Conservation (phyloP, 2,329 filamentous ascomycete genomes). For the Neocatenulostroma microsporum region DNA sequence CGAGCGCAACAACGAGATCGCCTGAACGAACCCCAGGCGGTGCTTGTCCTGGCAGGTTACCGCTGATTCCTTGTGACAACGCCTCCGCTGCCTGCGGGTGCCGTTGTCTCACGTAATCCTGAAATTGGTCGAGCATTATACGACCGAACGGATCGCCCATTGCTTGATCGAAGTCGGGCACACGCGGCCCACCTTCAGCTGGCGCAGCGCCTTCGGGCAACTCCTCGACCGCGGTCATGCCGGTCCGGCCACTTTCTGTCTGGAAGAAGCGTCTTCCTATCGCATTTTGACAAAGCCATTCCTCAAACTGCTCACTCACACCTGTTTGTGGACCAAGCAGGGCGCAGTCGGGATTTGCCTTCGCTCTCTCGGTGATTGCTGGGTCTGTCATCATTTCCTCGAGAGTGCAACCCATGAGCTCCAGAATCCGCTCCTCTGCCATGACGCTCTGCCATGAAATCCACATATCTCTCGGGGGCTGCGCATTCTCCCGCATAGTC, state of each 20-base stretch:
- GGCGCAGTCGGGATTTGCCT: neutral
- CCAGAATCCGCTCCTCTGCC: slow-evolving; percentile 6
- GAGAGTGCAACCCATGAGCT: slow-evolving; percentile 4
- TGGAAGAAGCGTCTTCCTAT: slow-evolving; percentile 6
- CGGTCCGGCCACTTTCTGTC: neutral
- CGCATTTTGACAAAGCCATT: slow-evolving; percentile 2
- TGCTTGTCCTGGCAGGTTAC: slow-evolving; percentile 3
- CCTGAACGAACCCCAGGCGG: slow-evolving; percentile 4
- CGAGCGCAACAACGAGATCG: slow-evolving; percentile 7
- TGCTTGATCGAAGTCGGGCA: neutral
- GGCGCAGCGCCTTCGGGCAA: neutral
- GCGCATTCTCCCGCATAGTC: neutral
- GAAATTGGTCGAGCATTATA: slow-evolving; percentile 5
- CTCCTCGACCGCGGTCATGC: slow-evolving; percentile 7
- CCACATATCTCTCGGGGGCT: neutral
- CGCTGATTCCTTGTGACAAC: neutral
- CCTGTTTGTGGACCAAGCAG: neutral
- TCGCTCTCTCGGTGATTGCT: too few relatives aligned
- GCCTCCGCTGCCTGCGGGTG: neutral
- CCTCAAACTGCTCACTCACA: neutral
- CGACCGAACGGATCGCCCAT: neutral
- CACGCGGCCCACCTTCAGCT: neutral
- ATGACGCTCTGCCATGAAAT: slow-evolving; percentile 4
- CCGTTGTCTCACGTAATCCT: slow-evolving; percentile 1
- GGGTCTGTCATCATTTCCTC: slow-evolving; percentile 2